Evolutionary conservation across 345 rosid species (phyloP).

Genomic region (Acer saccharum): DNA sequence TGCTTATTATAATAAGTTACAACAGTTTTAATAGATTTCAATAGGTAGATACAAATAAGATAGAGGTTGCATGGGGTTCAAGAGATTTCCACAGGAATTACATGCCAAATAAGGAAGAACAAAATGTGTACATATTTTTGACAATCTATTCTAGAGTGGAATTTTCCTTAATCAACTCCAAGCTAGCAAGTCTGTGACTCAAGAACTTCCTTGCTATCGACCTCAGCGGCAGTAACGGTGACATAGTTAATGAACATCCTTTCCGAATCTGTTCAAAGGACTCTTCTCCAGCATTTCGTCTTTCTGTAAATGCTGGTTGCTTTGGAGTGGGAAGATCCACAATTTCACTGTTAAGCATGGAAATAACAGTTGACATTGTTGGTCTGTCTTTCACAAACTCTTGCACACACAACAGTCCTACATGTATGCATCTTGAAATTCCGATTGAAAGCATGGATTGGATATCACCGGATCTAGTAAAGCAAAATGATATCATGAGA

Average conservation of each 20-base stretch:
- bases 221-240: neutral
- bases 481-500: no score
- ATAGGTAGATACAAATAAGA: no score
- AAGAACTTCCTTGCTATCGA: neutral
- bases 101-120: no score
- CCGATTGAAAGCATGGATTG: conserved; percentile 21
- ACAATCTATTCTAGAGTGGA: no score
- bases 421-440: conserved; percentile 55
- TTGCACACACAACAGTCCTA: conserved; percentile 59
- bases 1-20: no score
- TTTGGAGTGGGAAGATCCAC: conserved; percentile 39
- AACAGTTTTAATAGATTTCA: no score
- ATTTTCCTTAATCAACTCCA: no score
- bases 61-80: no score
- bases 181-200: neutral
- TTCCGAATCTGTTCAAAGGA: neutral
- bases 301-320: conserved; percentile 36
- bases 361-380: conserved; percentile 41
- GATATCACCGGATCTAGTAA: conserved; percentile 34
- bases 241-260: neutral
- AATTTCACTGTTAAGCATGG: conserved; percentile 12
- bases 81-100: no score
- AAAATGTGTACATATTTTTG: no score
- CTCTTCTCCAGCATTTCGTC: neutral
- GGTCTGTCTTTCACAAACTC: conserved; percentile 48